Percentiles rank a stretch among this genome's conserved stretches.
Conservation (phyloP, 176 grass and related monocot genomes). For the Triticum monococcum region DNA sequence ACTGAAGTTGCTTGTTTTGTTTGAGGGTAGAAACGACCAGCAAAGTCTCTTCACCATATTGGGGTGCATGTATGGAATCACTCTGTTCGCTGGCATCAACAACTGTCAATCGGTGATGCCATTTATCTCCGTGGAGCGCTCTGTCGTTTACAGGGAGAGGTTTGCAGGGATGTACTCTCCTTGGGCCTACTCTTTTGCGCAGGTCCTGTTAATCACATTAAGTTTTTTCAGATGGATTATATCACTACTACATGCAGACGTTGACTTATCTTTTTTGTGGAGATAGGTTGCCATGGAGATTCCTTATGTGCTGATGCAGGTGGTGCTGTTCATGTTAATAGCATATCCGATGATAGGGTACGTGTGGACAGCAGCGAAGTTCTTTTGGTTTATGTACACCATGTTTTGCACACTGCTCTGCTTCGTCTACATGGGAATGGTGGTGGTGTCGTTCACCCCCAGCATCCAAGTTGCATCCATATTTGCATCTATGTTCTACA, state of each 20-base stretch:
- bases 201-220: slow-evolving; percentile 27
- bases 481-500: slow-evolving; percentile 60
- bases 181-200: slow-evolving; percentile 81
- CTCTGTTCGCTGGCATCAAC: slow-evolving; percentile 55
- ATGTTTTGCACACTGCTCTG: slow-evolving; percentile 66
- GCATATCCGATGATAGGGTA: slow-evolving; percentile 75
- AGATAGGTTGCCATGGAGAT: slow-evolving; percentile 65
- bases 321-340: slow-evolving; percentile 50
- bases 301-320: slow-evolving; percentile 53
- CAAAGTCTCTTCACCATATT: slow-evolving; percentile 82
- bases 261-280: neutral
- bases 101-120: slow-evolving; percentile 59
- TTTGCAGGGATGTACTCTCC: slow-evolving; percentile 89
- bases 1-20: slow-evolving; percentile 7
- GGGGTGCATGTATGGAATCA: slow-evolving; percentile 53
- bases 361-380: slow-evolving; percentile 52
- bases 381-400: slow-evolving; percentile 65
- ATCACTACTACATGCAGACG: neutral
- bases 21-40: slow-evolving; percentile 36
- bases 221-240: neutral
- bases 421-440: slow-evolving; percentile 75
- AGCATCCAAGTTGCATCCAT: slow-evolving; percentile 60
- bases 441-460: slow-evolving; percentile 59
- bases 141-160: slow-evolving; percentile 69
- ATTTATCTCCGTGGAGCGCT: slow-evolving; percentile 53